Percentiles rank a stretch among this genome's conserved stretches.
Evolutionary conservation across 768 basidiomycete genomes (phyloP).

Genomic region (Phaffia australis): DNA sequence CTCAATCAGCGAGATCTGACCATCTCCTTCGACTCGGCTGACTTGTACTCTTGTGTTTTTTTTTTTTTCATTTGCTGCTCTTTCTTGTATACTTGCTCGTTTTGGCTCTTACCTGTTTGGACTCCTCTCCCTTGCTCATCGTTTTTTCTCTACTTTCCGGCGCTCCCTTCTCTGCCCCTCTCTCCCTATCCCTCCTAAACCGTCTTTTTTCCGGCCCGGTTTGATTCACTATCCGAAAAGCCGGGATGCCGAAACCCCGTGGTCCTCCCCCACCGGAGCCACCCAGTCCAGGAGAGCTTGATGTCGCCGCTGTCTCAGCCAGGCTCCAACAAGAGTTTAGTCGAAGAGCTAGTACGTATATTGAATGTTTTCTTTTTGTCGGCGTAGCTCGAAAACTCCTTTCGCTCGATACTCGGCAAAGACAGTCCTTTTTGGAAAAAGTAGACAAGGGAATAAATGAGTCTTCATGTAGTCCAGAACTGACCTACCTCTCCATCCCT

Average conservation of each 20-base stretch:
- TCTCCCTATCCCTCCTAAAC: background rate
- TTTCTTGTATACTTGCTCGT: background rate
- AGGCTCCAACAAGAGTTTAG: conserved; percentile 21
- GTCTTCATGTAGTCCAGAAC: background rate
- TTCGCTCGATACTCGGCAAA: background rate
- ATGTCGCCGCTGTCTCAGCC: conserved; percentile 16
- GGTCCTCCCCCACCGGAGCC: too few relatives aligned
- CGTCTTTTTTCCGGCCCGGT: too few relatives aligned
- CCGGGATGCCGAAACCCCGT: too few relatives aligned
- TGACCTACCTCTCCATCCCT: background rate
- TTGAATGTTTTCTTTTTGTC: background rate
- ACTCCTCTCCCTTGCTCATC: background rate
- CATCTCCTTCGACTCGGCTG: background rate
- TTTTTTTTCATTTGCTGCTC: background rate
- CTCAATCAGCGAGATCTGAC: background rate
- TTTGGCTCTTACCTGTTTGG: background rate
- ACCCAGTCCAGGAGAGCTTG: conserved; percentile 14
- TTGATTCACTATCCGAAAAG: too few relatives aligned
- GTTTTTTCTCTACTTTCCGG: background rate
- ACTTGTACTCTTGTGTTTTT: background rate
- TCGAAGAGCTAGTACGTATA: conserved; percentile 14
- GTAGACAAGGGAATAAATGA: too few relatives aligned
- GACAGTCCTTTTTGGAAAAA: too few relatives aligned
- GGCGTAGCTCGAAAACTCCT: background rate
- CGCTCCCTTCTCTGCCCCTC: background rate